phyloP scores from a whole-genome alignment of 2,329 filamentous ascomycete species.

The Arthrobotrys pseudoclavata region DNA sequence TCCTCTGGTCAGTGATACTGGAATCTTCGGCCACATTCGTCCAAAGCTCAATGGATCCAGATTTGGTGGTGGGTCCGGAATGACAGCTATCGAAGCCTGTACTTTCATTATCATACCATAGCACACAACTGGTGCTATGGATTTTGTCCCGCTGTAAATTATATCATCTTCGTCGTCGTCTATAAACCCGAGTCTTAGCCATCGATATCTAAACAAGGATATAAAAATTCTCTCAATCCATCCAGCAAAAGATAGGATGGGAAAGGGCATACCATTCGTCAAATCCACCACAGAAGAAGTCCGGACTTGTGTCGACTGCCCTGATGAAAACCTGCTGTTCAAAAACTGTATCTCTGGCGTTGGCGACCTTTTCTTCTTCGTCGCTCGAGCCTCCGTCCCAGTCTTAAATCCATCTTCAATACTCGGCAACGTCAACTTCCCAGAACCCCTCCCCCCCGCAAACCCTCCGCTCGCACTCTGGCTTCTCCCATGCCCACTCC shows the following conservation, averaged over 20 bases:
- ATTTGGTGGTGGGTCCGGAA: slow-evolving; percentile 53
- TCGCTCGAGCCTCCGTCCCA: slow-evolving; percentile 19
- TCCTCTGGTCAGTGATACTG: slow-evolving; percentile 40
- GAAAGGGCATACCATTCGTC: slow-evolving; percentile 47
- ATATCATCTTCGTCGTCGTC: slow-evolving; percentile 56
- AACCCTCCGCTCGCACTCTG: slow-evolving; percentile 25
- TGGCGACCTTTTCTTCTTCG: slow-evolving; percentile 41
- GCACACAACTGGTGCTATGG: slow-evolving; percentile 49
- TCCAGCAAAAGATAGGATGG: neutral
- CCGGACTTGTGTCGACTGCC: slow-evolving; percentile 33
- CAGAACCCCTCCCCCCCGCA: slow-evolving; percentile 32
- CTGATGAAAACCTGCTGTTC: slow-evolving; percentile 51
- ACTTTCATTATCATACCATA: slow-evolving; percentile 58
- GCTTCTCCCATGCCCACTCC: slow-evolving; percentile 24
- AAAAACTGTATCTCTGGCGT: slow-evolving; percentile 58
- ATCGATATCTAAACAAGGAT: neutral
- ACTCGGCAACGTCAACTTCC: slow-evolving; percentile 27
- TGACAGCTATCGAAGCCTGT: slow-evolving; percentile 48
- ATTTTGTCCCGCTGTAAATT: slow-evolving; percentile 54
- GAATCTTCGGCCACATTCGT: slow-evolving; percentile 58
- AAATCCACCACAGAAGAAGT: slow-evolving; percentile 50
- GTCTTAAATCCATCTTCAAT: slow-evolving; percentile 42
- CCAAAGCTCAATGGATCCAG: slow-evolving; percentile 53
- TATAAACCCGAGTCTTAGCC: slow-evolving; percentile 22
- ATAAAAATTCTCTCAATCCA: neutral